Evolutionary conservation across 2,329 filamentous ascomycete species (phyloP), one percentile per base, ranked within the genome.

Genomic region (Cladophialophora immunda): DNA sequence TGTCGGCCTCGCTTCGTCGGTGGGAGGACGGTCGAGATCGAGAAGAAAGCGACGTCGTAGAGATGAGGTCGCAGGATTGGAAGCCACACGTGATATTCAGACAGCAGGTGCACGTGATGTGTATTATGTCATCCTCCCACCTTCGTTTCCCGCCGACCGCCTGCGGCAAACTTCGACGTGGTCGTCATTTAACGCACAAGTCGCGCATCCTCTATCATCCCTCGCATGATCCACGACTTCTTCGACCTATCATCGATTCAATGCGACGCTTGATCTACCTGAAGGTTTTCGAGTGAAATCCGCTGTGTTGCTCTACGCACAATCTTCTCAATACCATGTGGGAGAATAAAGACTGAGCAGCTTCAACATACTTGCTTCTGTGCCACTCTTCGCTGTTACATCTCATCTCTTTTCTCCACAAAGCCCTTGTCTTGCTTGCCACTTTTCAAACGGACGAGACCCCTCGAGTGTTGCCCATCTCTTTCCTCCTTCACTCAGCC

Each of bases 131-230:
- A 55, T 29, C 29, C 22, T 6, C 50, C 22, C n/a, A 15, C 25
- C 60, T 57, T 22, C 17, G 5, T 34, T 25, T 22, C 22, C 25
- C n/a, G n/a, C n/a, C n/a, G n/a, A n/a, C n/a, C n/a, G 19, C 45
- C 45, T 50, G 5, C 22, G 45, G 11, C 45, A 25, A 25, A 25
- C 11, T 50, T 50, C 19, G 3, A 25, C 45, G 25, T 5, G 2
- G 8, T 52, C 55, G 41, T 53, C 45, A 58, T 54, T 65, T 62
- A 58, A 71, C 69, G 69, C 69, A 71, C 64, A 71, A 69, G 41
- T 57, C 64, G 56, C 69, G 65, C 69, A 65, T 54, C 57, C 27
- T 29, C 9, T 52, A 11, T 58, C 27, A 22, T 45, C 17, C 38
- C 6, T 19, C 17, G 38, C 38, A 45, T 66, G 50, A 29, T 53